Percentiles rank a stretch among this genome's conserved stretches.
Evolutionary conservation across 805 yeast species (phyloP).

Genomic region (Wickerhamomyces pijperi): DNA sequence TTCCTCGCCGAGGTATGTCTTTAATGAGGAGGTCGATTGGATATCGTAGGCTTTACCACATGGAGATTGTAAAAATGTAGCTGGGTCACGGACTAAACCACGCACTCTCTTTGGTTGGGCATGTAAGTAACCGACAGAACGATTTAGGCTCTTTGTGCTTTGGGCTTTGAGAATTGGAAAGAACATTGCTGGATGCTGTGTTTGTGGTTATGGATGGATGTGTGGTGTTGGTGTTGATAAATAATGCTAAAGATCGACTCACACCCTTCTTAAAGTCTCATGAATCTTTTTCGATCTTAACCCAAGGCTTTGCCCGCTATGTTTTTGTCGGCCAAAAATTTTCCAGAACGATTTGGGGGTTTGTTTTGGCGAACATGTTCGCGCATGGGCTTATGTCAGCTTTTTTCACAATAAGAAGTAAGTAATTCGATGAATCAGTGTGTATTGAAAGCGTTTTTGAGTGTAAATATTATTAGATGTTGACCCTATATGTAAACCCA

Average conservation of each 20-base stretch:
- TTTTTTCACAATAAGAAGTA: too few relatives aligned
- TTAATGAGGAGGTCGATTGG: slow-evolving; percentile 37
- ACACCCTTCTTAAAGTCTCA: too few relatives aligned
- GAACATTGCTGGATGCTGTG: too few relatives aligned
- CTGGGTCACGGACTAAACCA: slow-evolving; percentile 64
- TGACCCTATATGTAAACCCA: too few relatives aligned
- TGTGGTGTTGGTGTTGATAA: too few relatives aligned
- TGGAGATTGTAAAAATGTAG: slow-evolving; percentile 38
- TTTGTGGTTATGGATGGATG: too few relatives aligned
- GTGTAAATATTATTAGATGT: too few relatives aligned
- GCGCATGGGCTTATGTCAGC: neutral
- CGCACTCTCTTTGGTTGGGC: slow-evolving; percentile 42
- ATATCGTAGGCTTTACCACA: slow-evolving; percentile 46
- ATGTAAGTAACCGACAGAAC: slow-evolving; percentile 28
- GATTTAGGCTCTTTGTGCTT: slow-evolving; percentile 5
- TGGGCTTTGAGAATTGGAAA: neutral
- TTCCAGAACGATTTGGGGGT: neutral
- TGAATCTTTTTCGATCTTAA: too few relatives aligned
- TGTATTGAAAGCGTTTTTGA: too few relatives aligned
- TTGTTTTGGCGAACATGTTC: neutral
- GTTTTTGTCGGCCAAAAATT: neutral
- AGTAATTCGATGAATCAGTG: too few relatives aligned
- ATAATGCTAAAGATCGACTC: too few relatives aligned
- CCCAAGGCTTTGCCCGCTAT: too few relatives aligned
- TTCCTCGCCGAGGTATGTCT: slow-evolving; percentile 25